Evolutionary conservation across 306 rosid genomes (phyloP).

Genomic region (Heteromeles arbutifolia): DNA sequence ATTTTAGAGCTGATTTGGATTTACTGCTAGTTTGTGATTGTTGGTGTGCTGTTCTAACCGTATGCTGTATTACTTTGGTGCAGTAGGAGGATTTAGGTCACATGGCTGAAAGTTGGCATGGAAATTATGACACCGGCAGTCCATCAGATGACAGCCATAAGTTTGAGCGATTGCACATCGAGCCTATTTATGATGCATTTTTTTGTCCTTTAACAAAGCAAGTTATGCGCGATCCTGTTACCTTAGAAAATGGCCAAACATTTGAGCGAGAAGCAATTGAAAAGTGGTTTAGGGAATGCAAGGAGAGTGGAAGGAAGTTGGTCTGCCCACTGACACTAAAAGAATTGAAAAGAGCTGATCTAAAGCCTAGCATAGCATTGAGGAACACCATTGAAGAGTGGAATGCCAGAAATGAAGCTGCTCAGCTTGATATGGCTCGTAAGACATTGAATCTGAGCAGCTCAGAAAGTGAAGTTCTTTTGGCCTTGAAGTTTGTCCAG

Average conservation of each 20-base stretch:
- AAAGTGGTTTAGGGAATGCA: constrained; percentile 93
- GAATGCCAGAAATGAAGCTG: constrained; percentile 94
- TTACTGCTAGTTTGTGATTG: not conserved
- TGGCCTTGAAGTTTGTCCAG: constrained; percentile 64
- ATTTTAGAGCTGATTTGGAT: not conserved
- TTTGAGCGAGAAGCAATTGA: constrained; percentile 91
- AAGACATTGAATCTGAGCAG: constrained; percentile 57
- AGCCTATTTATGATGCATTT: constrained; percentile 89
- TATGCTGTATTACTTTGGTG: constrained; percentile 18
- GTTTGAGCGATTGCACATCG: constrained; percentile 67
- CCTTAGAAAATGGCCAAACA: constrained; percentile 81
- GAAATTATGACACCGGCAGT: constrained; percentile 71
- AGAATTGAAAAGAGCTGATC: constrained; percentile 53
- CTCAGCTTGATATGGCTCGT: constrained; percentile 89
- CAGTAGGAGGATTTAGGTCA: constrained; percentile 28
- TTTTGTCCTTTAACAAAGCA: constrained; percentile 87
- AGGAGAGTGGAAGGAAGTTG: constrained; percentile 72
- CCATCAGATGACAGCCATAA: constrained; percentile 77
- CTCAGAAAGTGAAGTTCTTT: constrained; percentile 65
- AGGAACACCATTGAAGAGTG: constrained; percentile 99
- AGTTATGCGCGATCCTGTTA: constrained; percentile 93
- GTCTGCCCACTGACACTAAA: constrained; percentile 73
- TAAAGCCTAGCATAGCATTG: constrained; percentile 94
- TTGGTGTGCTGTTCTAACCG: not conserved
- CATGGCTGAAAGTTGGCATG: constrained; percentile 90